Evolutionary conservation across 108 stramenopile genomes (phyloP).

Genomic region (Pseudonitzschia multiseries): DNA sequence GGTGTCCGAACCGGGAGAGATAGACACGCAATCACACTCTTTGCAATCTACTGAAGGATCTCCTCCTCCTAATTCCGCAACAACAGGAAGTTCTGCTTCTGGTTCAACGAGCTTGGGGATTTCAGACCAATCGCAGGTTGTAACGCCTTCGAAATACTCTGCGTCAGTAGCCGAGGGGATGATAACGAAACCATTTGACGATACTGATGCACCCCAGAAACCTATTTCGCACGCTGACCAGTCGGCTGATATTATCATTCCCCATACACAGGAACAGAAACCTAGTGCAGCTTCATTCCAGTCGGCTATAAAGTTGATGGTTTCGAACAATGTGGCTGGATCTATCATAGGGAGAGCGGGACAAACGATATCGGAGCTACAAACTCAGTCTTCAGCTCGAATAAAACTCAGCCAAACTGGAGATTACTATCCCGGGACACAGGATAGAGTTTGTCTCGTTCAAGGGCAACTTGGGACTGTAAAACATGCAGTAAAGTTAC

Average conservation of each 20-base stretch:
- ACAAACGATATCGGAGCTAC: conserved; percentile 73
- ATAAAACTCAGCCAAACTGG: conserved; percentile 82
- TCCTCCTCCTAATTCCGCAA: conserved; percentile 33
- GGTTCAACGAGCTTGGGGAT: conserved; percentile 18
- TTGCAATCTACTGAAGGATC: conserved; percentile 20
- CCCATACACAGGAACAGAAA: neutral
- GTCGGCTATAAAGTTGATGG: conserved; percentile 68
- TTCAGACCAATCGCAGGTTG: conserved; percentile 11
- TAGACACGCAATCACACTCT: conserved; percentile 2
- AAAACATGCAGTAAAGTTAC: conserved; percentile 54
- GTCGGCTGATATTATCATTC: neutral
- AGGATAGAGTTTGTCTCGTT: conserved; percentile 77
- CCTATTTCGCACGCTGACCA: neutral
- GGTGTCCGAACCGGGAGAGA: conserved; percentile 12
- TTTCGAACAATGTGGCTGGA: conserved; percentile 79
- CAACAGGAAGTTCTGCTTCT: conserved; percentile 38
- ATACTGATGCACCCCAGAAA: neutral
- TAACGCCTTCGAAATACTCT: conserved; percentile 2
- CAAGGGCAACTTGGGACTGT: conserved; percentile 67
- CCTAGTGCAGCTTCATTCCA: conserved; percentile 27
- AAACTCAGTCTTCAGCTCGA: conserved; percentile 60
- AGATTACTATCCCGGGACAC: conserved; percentile 77
- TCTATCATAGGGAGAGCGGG: conserved; percentile 82
- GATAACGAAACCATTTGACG: conserved; percentile 15
- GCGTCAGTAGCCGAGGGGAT: conserved; percentile 11